Conservation (phyloP, 1,139 yeast genomes). For the Yamadazyma sp. region DNA sequence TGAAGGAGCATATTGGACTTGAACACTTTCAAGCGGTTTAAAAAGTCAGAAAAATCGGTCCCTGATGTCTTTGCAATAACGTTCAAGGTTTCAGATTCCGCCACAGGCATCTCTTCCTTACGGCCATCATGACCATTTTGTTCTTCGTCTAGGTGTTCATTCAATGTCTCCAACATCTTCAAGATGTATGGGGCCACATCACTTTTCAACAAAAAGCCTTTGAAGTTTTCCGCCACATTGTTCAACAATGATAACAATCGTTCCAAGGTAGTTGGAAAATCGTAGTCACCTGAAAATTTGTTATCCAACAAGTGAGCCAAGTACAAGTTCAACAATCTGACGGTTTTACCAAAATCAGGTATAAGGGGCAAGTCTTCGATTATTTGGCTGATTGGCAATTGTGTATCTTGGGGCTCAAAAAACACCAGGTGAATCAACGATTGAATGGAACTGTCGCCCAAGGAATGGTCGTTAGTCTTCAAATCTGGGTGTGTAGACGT, state of each 20-base stretch:
- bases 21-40: slow-evolving; percentile 18
- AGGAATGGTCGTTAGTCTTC: slow-evolving; percentile 17
- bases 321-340: slow-evolving; percentile 36
- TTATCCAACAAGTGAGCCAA: slow-evolving; percentile 22
- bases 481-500: slow-evolving; percentile 67
- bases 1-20: slow-evolving; percentile 34
- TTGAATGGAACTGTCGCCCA: slow-evolving; percentile 56
- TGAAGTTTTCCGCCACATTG: slow-evolving; percentile 34
- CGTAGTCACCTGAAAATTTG: slow-evolving; percentile 24
- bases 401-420: slow-evolving; percentile 34
- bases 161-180: slow-evolving; percentile 31
- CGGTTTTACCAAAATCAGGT: slow-evolving; percentile 55
- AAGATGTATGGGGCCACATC: slow-evolving; percentile 43
- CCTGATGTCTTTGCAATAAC: not conserved
- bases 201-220: slow-evolving; percentile 40
- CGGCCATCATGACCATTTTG: slow-evolving; percentile 1
- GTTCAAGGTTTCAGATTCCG: not conserved
- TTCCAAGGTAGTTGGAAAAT: slow-evolving; percentile 31
- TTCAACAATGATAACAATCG: slow-evolving; percentile 39
- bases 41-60: slow-evolving; percentile 1
- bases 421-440: slow-evolving; percentile 72
- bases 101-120: not conserved
- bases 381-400: slow-evolving; percentile 37
- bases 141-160: slow-evolving; percentile 9
- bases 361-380: slow-evolving; percentile 64